These are phyloP conservation scores for Lonicera japonica DNA, from an alignment of 129 eudicot genomes.

Conservation along the genomic window DNA sequence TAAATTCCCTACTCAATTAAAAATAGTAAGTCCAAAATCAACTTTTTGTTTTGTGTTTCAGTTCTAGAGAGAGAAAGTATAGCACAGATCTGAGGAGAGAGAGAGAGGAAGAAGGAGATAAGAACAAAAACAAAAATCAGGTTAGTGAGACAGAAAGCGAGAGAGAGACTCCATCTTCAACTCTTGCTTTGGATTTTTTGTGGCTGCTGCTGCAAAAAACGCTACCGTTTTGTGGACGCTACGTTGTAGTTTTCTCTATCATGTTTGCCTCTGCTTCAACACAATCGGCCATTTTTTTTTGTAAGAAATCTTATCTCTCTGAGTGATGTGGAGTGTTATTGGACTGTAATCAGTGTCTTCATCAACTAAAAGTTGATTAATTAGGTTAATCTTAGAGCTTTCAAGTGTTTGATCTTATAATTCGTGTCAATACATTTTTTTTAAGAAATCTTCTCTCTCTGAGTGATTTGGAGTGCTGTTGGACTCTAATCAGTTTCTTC, in stretches of 20 bases:
- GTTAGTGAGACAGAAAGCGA: constrained; percentile 10
- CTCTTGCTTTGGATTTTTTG: constrained; percentile 4
- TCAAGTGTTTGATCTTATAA: not conserved
- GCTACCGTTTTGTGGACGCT: not conserved
- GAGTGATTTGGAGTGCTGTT: not conserved
- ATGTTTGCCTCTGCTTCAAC: not conserved
- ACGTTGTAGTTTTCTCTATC: not conserved
- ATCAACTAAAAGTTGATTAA: no score
- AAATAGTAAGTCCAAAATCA: not conserved
- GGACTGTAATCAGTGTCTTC: no score
- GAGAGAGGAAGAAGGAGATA: constrained; percentile 12
- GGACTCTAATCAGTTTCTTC: no score
- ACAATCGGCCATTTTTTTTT: not conserved
- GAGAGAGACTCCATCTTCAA: not conserved
- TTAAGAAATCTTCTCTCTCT: no score
- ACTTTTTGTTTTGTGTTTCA: not conserved
- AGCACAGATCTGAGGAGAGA: constrained; percentile 25
- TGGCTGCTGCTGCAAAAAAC: not conserved
- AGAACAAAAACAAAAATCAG: constrained; percentile 19
- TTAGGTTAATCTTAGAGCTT: not conserved
- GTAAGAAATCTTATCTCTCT: not conserved
- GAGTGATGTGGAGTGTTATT: not conserved
- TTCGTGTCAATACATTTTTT: not conserved
- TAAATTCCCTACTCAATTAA: not conserved
- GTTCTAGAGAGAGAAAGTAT: constrained; percentile 5